Percentiles rank a stretch among this genome's conserved stretches.
These are phyloP conservation scores for Thuja plicata DNA, from an alignment of 83 land plant species.

Conservation along the genomic window DNA sequence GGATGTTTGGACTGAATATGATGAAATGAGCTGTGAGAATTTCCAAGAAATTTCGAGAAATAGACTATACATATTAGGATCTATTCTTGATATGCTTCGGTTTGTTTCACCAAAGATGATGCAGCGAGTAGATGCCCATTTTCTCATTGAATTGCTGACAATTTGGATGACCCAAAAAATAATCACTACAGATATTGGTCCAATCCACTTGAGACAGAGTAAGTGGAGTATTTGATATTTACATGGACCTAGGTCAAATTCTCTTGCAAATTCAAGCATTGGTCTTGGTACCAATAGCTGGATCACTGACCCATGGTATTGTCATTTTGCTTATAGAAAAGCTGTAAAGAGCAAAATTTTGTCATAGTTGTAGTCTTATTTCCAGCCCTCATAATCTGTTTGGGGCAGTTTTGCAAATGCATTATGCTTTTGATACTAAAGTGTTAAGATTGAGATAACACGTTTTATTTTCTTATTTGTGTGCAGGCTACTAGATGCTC, in stretches of 20 bases:
- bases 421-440: no score
- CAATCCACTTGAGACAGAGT: slow-evolving; percentile 42
- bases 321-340: no score
- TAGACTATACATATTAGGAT: slow-evolving; percentile 32
- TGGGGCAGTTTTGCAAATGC: no score
- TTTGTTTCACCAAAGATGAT: slow-evolving; percentile 48
- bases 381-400: no score
- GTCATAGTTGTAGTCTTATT: no score
- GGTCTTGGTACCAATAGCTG: no score
- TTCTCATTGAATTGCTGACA: slow-evolving; percentile 41
- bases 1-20: slow-evolving; percentile 55
- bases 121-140: slow-evolving; percentile 47
- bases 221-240: neutral
- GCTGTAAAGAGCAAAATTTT: no score
- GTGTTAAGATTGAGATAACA: no score
- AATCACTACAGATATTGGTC: slow-evolving; percentile 49
- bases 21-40: slow-evolving; percentile 42
- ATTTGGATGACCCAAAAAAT: slow-evolving; percentile 34
- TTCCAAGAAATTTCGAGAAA: slow-evolving; percentile 35
- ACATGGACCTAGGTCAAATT: neutral
- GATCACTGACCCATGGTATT: no score
- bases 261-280: no score
- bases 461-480: no score
- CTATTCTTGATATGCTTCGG: slow-evolving; percentile 36
- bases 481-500: no score